phyloP scores from a whole-genome alignment of 371 early-diverging fungal genomes.

The Batkoa obscura region DNA sequence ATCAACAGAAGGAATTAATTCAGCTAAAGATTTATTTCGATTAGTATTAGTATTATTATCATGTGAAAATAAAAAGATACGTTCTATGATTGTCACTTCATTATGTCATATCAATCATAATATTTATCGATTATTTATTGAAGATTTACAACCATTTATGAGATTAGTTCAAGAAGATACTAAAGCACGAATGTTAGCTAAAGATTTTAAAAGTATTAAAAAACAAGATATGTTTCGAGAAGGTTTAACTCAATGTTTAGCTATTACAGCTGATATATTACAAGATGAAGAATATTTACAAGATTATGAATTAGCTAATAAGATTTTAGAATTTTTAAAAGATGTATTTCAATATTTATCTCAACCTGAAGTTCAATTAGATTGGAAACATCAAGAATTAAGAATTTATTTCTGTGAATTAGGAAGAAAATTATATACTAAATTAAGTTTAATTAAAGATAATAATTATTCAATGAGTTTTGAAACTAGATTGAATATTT shows the following conservation, averaged over 20 bases:
- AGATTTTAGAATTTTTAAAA: slow-evolving; percentile 46
- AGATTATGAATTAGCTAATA: slow-evolving; percentile 37
- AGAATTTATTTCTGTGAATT: slow-evolving; percentile 73
- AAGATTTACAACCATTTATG: slow-evolving; percentile 42
- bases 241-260: neutral
- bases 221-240: slow-evolving; percentile 15
- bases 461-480: slow-evolving; percentile 37
- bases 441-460: slow-evolving; percentile 3
- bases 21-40: slow-evolving; percentile 34
- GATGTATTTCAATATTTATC: slow-evolving; percentile 48
- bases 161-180: slow-evolving; percentile 42
- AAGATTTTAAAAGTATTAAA: slow-evolving; percentile 5
- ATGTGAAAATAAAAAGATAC: slow-evolving; percentile 47
- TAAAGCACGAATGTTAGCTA: neutral
- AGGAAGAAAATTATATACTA: slow-evolving; percentile 52
- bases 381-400: slow-evolving; percentile 75
- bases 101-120: slow-evolving; percentile 46
- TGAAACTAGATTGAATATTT: slow-evolving; percentile 53
- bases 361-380: slow-evolving; percentile 48
- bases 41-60: slow-evolving; percentile 39
- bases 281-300: slow-evolving; percentile 26
- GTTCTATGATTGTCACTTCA: slow-evolving; percentile 45
- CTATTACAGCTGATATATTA: slow-evolving; percentile 45
- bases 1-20: slow-evolving; percentile 24
- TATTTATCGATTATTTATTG: slow-evolving; percentile 42